Evolutionary conservation across 306 rosid species (phyloP).

Genomic region (Adenanthera pavonina): DNA sequence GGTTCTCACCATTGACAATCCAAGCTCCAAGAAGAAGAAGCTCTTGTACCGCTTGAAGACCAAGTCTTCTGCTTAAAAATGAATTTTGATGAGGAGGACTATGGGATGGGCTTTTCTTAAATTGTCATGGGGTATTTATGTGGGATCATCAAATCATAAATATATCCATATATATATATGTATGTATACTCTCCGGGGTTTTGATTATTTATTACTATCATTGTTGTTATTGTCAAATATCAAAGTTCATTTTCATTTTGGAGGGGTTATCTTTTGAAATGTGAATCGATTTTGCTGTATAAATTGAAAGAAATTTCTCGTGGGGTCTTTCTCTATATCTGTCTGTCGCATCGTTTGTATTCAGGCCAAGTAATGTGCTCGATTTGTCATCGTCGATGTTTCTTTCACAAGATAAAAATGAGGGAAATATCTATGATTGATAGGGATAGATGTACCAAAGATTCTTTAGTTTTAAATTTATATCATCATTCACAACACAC

Average conservation of each 20-base stretch:
- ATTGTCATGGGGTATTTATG: slow-evolving; percentile 32
- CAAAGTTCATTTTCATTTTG: slow-evolving; percentile 25
- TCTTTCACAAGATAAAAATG: slow-evolving; percentile 26
- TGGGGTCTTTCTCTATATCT: slow-evolving; percentile 39
- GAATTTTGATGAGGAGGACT: not conserved
- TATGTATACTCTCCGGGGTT: slow-evolving; percentile 12
- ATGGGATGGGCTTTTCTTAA: slow-evolving; percentile 5
- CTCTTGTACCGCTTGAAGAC: slow-evolving; percentile 80
- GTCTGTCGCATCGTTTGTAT: slow-evolving; percentile 34
- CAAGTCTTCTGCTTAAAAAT: slow-evolving; percentile 46
- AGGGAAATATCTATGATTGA: slow-evolving; percentile 16
- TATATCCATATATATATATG: not conserved
- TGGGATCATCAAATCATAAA: slow-evolving; percentile 8
- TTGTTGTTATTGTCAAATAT: slow-evolving; percentile 33
- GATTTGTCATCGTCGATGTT: slow-evolving; percentile 46
- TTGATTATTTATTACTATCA: slow-evolving; percentile 19
- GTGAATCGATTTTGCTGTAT: slow-evolving; percentile 23
- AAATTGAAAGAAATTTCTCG: slow-evolving; percentile 30
- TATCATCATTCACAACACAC: not conserved
- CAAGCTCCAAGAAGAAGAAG: slow-evolving; percentile 78
- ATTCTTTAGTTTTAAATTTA: not conserved
- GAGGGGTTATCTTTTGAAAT: slow-evolving; percentile 23
- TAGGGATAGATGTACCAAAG: not conserved
- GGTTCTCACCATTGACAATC: slow-evolving; percentile 70
- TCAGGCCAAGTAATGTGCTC: slow-evolving; percentile 34